Evolutionary conservation across 768 basidiomycete species (phyloP), one percentile per base, ranked within the genome.

Genomic region (Macrolepiota fuliginosa): DNA sequence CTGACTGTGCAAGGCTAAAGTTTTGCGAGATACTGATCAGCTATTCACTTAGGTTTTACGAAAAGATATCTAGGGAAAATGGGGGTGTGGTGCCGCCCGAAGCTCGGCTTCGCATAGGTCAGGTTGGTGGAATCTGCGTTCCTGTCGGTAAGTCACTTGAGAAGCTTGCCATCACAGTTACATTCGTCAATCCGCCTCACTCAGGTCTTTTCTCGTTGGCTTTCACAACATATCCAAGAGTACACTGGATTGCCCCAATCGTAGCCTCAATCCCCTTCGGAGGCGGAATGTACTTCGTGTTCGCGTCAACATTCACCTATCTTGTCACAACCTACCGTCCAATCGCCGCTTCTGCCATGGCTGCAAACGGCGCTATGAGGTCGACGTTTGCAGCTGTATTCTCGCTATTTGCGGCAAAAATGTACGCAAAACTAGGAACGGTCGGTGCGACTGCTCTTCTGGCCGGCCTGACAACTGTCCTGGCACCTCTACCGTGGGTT

Each of bases 381-480:
- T 87, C 84, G 0, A 67, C 81, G 0, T 82, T 87, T 61, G 88
- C 86, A 1, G 86, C 83, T 0, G 79, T 79, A 3, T 89, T 89
- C 71, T 88, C 88, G 0, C 79, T 70, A 1, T 85, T 83, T 45
- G 88, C 90, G 0, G 80, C 88, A 68, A 83, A 89, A 0, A 81
- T 86, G 73, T 94, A 94, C 69, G 73, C 73, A 1, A 82, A 82
- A 50, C 69, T 92, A 5, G 88, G 90, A 0, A 85, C 87, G 0
- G 88, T 88, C 0, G 90, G 90, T 0, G 89, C 88, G 0, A 88
- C 86, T 0, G 89, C 86, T 12, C 76, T 90, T 19, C 68, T 91
- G 17, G 90, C 85, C 1, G 88, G 89, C 1, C 68, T 91, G 10
- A 79, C 82, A 61, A 80, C 82, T 2, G 51, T 87, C n/a, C 83